Evolutionary conservation across 1,139 yeast genomes (phyloP).

Genomic region (Hansenula sp.): DNA sequence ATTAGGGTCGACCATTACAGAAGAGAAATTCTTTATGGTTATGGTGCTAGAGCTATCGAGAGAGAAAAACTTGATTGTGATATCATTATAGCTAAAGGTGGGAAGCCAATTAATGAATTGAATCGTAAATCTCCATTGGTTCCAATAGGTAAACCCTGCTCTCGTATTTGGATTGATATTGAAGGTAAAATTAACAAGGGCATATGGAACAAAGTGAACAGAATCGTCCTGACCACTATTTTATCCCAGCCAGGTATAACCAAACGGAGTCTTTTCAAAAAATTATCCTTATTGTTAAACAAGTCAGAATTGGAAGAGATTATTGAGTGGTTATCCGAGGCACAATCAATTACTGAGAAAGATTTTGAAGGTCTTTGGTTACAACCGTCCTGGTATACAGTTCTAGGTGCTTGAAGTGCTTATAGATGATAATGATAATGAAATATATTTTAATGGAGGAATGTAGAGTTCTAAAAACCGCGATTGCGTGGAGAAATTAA

Average conservation of each 20-base stretch:
- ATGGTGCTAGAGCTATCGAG: conserved; percentile 61
- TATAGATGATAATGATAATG: neutral
- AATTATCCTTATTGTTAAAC: conserved; percentile 41
- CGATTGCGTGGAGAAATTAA: too few relatives aligned
- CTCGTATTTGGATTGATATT: conserved; percentile 70
- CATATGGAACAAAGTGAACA: conserved; percentile 57
- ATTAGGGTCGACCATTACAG: conserved; percentile 52
- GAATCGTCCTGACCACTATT: conserved; percentile 46
- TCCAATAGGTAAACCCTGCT: conserved; percentile 60
- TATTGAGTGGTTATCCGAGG: conserved; percentile 53
- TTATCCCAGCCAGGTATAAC: conserved; percentile 68
- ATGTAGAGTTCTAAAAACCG: neutral
- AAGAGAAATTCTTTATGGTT: conserved; percentile 42
- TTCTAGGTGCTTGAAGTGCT: conserved; percentile 8
- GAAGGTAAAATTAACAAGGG: conserved; percentile 53
- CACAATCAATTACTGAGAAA: conserved; percentile 37
- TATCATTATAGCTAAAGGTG: conserved; percentile 33
- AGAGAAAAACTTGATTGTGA: conserved; percentile 63
- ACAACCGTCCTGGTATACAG: conserved; percentile 47
- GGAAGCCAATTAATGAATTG: conserved; percentile 6
- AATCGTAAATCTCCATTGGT: conserved; percentile 27
- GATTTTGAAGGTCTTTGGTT: conserved; percentile 47
- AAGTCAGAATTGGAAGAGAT: conserved; percentile 46
- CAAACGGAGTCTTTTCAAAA: conserved; percentile 28
- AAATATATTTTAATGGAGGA: neutral